Base-by-base conservation (phyloP, 78 protist species). In the Pelomyxa schiedti region DNA sequence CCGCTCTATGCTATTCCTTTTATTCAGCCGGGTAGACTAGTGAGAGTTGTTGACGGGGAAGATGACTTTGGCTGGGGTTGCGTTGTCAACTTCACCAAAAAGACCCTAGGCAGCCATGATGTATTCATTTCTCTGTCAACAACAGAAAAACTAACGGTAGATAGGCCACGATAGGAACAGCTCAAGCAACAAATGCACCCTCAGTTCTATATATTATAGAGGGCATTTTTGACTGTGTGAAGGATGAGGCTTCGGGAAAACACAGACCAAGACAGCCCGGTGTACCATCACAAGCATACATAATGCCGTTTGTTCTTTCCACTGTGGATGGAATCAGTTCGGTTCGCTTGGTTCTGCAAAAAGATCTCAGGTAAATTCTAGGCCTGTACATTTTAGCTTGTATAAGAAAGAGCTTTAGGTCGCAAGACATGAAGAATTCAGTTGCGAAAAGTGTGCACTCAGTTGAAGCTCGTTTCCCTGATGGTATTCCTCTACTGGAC, bases 11-110 rank as follows among this genome's bases (percentile, higher is more conserved):
- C 75, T 2, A 64, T 80, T 70, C 90, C 92, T 3, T 93, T 82
- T 69, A 63, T 93, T 26, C 81, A 82, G 32, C 88, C 95, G 40
- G 97, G 97, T 22, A 52, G 96, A 16, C 28, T 93, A 9, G 89
- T 86, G 26, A 79, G 66, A 26, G 63, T 29, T 16, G 1, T 4
- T 37, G 42, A 66, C 53, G 71, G 65, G 39, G 58, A n/a, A 3
- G 39, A 26, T 1, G 76, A 84, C 39, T 85, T 85, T 86, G 96
- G 95, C 28, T 93, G 91, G 89, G 96, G 95, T 69, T 83, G 74
- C 16, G 63, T 93, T 8, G 47, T 93, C 40, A 90, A 87, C 69
- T 87, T 76, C 78, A 70, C 77, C 22, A 84, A 78, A 40, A 67
- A 1, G 47, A 66, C 29, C 5, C 3, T 0, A 80, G 81, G 32